phyloP scores from a whole-genome alignment of 1,284 basidiomycete species.

The Cryptococcus wingfieldii region DNA sequence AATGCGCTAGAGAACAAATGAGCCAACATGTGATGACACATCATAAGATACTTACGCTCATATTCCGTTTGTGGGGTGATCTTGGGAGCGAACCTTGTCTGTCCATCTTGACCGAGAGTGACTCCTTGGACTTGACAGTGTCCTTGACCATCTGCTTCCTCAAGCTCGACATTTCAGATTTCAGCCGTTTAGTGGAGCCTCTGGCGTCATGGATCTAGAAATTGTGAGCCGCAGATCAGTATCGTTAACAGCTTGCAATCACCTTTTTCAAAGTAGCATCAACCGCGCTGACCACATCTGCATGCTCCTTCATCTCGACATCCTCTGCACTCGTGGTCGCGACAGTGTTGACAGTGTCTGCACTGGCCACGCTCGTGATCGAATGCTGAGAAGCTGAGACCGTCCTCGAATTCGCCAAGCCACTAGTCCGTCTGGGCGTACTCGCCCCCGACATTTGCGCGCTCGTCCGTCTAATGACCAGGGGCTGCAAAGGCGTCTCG shows the following conservation, averaged over 20 bases:
- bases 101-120: slow-evolving; percentile 12
- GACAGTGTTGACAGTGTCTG: neutral
- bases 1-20: slow-evolving; percentile 17
- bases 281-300: slow-evolving; percentile 15
- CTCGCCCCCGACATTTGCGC: no score
- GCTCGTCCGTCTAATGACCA: neutral
- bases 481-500: neutral
- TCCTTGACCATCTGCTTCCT: slow-evolving; percentile 25
- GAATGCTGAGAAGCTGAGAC: slow-evolving; percentile 14
- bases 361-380: slow-evolving; percentile 1
- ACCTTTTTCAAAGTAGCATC: slow-evolving; percentile 19
- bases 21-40: neutral
- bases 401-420: slow-evolving; percentile 12
- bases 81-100: slow-evolving; percentile 36
- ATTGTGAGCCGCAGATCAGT: no score
- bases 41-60: slow-evolving; percentile 38
- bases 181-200: slow-evolving; percentile 23
- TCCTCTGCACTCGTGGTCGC: slow-evolving; percentile 2
- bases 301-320: slow-evolving; percentile 12
- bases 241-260: neutral
- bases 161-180: slow-evolving; percentile 21
- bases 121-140: slow-evolving; percentile 6
- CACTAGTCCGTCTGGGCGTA: slow-evolving; percentile 12
- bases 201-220: slow-evolving; percentile 25
- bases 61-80: slow-evolving; percentile 48